These are phyloP conservation scores for Acmispon strigosus DNA, from an alignment of 306 rosid species.

Conservation along the genomic window DNA sequence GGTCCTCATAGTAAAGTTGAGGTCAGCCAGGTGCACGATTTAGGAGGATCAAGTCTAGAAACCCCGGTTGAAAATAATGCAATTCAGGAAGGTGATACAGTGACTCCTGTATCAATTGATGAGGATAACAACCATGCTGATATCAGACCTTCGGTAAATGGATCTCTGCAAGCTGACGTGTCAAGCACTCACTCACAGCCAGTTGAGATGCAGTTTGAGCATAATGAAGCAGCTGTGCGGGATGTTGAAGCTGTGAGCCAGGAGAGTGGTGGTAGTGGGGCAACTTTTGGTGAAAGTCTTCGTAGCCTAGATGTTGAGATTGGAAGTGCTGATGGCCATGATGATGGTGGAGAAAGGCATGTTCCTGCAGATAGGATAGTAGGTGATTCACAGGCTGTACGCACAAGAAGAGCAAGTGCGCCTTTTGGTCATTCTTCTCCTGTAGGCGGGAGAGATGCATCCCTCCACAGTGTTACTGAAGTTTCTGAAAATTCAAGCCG, in stretches of 20 bases:
- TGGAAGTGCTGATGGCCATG: slow-evolving; percentile 98
- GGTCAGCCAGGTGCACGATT: slow-evolving; percentile 39
- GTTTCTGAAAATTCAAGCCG: slow-evolving; percentile 91
- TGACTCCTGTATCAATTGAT: slow-evolving; percentile 28
- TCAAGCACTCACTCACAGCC: slow-evolving; percentile 46
- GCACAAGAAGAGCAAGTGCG: slow-evolving; percentile 61
- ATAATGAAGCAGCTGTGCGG: slow-evolving; percentile 59
- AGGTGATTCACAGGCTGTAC: slow-evolving; percentile 74
- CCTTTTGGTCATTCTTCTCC: slow-evolving; percentile 62
- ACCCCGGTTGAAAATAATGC: slow-evolving; percentile 45
- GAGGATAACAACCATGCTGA: slow-evolving; percentile 32
- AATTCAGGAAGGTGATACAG: slow-evolving; percentile 36
- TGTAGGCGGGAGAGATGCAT: slow-evolving; percentile 68
- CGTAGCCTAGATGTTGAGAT: slow-evolving; percentile 97
- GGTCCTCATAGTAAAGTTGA: slow-evolving; percentile 44
- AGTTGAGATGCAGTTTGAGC: slow-evolving; percentile 90
- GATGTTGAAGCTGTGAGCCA: slow-evolving; percentile 99
- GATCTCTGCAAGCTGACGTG: slow-evolving; percentile 42
- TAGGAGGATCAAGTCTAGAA: slow-evolving; percentile 46
- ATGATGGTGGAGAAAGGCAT: slow-evolving; percentile 89
- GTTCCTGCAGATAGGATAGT: slow-evolving; percentile 63
- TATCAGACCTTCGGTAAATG: slow-evolving; percentile 43
- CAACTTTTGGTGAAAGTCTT: slow-evolving; percentile 95
- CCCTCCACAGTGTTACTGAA: slow-evolving; percentile 87
- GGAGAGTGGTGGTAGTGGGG: slow-evolving; percentile 97